Percentiles rank a stretch among this genome's conserved stretches.
Conservation (phyloP, 345 rosid genomes). For the Salix brachista region DNA sequence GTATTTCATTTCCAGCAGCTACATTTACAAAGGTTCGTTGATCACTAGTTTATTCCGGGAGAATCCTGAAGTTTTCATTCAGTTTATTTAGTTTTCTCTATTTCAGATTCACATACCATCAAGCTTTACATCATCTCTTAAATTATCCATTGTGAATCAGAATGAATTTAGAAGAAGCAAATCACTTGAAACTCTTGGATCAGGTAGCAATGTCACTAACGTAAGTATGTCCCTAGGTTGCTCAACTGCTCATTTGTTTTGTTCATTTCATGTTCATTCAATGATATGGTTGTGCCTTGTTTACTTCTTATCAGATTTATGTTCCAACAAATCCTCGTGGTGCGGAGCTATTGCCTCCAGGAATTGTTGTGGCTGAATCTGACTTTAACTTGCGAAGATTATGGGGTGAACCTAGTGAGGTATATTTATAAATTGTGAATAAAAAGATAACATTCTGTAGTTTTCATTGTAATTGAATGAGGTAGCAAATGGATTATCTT, state of each 20-base stretch:
- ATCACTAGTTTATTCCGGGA: background rate
- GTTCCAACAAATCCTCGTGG: conserved; percentile 88
- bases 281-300: conserved; percentile 9
- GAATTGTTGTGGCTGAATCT: conserved; percentile 70
- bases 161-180: conserved; percentile 26
- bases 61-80: conserved; percentile 7
- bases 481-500: background rate
- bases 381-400: conserved; percentile 82
- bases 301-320: conserved; percentile 51
- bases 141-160: conserved; percentile 34
- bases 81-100: conserved; percentile 15
- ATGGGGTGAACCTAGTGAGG: conserved; percentile 97
- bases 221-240: conserved; percentile 24
- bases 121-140: conserved; percentile 47
- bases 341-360: conserved; percentile 88
- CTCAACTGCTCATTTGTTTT: background rate
- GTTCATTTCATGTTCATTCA: background rate
- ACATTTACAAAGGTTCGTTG: conserved; percentile 58
- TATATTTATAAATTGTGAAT: conserved; percentile 21
- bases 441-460: background rate
- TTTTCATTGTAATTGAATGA: background rate
- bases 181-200: conserved; percentile 37
- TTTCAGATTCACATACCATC: conserved; percentile 67
- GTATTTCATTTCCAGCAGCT: conserved; percentile 63
- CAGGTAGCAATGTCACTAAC: conserved; percentile 34